Base-by-base conservation (phyloP, 768 basidiomycete species). In the Termitomyces titanicus region DNA sequence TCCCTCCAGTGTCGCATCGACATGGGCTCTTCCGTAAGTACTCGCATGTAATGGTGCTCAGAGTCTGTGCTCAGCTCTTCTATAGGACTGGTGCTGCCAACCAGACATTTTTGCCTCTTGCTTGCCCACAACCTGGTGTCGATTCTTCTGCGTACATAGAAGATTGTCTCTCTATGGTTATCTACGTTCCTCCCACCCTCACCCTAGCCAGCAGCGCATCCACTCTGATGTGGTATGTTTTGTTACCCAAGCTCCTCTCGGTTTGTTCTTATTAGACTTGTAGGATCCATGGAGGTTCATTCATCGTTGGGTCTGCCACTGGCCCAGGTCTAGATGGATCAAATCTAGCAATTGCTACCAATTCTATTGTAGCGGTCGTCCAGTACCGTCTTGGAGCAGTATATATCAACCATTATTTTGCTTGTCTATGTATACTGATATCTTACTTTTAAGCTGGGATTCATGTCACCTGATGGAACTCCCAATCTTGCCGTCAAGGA, bases 231-330 rank as follows among this genome's bases (percentile, higher is more conserved):
- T 86, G 89, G 88, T 85, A 65, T 27, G 79, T 71, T 3, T 33
- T 27, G 8, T 51, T 29, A 47, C 39, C 17, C 15, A 2, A 29
- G 17, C 42, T 51, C 12, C 37, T 27, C 22, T 12, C 18, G 37
- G 22, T 35, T 4, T 33, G 54, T 20, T 46, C 37, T 22, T 40
- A 20, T 40, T 17, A 40, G n/a, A 39, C 24, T 47, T 33, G 37
- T 34, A 89, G 90, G 92, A 78, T 94, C 51, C 94, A 94, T 60
- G 94, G 93, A 10, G 93, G 94, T 20, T 92, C 92, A 0, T 91
- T 89, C 68, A 71, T 81, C 47, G 61, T 74, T 4, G 92, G 94
- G 7, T 86, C 86, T 37, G 85, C 88, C 4, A 85, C 82, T 9
- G 82, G 74, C 24, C 78, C 88, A 13, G 89, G 85, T 29, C 72